Evolutionary conservation across 495 filamentous ascomycete genomes (phyloP).

Genomic region (Pseudevernia furfuracea): DNA sequence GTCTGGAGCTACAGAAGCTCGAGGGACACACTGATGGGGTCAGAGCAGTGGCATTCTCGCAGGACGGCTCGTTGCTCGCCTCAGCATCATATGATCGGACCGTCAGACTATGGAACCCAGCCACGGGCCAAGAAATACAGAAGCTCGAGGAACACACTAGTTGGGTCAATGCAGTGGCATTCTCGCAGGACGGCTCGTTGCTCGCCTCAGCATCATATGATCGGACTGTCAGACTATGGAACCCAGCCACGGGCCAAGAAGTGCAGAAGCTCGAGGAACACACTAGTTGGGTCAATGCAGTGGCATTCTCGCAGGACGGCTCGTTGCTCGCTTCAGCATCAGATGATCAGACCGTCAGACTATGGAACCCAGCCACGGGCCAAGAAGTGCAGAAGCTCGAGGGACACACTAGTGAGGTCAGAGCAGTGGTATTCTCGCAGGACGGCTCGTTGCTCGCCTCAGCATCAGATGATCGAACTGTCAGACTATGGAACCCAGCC

Average conservation of each 20-base stretch:
- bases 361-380: slow-evolving; percentile 24
- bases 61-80: slow-evolving; percentile 20
- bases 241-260: slow-evolving; percentile 21
- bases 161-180: slow-evolving; percentile 20
- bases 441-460: slow-evolving; percentile 23
- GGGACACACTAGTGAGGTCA: slow-evolving; percentile 20
- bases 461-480: slow-evolving; percentile 19
- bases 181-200: slow-evolving; percentile 23
- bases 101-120: slow-evolving; percentile 23
- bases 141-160: slow-evolving; percentile 18
- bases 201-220: slow-evolving; percentile 22
- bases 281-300: slow-evolving; percentile 14
- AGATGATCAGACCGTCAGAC: slow-evolving; percentile 20
- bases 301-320: slow-evolving; percentile 25
- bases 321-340: slow-evolving; percentile 20
- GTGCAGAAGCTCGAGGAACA: slow-evolving; percentile 20
- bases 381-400: slow-evolving; percentile 15
- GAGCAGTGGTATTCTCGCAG: slow-evolving; percentile 22
- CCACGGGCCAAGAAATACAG: slow-evolving; percentile 18
- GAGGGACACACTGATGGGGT: slow-evolving; percentile 21
- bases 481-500: slow-evolving; percentile 24
- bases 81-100: slow-evolving; percentile 22
- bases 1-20: slow-evolving; percentile 12
- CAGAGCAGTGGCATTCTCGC: slow-evolving; percentile 22
- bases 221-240: slow-evolving; percentile 23